Evolutionary conservation across 176 grass and related monocot genomes (phyloP), one percentile per base, ranked within the genome.

Genomic region (Saccharum spontaneum): DNA sequence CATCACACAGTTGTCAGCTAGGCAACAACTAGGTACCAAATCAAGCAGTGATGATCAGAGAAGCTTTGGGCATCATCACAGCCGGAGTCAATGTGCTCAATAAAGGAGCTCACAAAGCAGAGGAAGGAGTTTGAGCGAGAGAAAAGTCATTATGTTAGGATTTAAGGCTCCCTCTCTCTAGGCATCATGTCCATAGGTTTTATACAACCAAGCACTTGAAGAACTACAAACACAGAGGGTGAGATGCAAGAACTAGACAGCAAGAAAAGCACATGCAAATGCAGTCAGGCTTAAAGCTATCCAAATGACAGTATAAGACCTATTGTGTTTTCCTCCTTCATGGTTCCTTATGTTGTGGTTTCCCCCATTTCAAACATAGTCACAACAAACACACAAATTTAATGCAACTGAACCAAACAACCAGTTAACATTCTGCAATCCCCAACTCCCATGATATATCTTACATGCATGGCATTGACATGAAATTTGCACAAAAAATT

Each of bases 401-500:
- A 34, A 52, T 5, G 2, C 26, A 78, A 44, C 67, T 45, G 34
- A 66, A 57, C 24, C 28, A 55, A 57, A 73, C 1, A 84, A 26
- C 43, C 37, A 52, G 74, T 54, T 63, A 38, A 71, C 30, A 71
- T 83, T 50, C 3, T 11, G 26, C 23, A 67, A 67, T 36, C 81
- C 24, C 45, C 38, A 57, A 46, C 22, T 55, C 66, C 31, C 49
- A 89, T 69, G 59, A 28, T 37, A 62, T 26, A 54, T 78, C 23
- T 40, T 82, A 81, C 59, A 54, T 70, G 28, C 48, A 77, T 31
- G 44, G 4, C 15, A 73, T 73, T 26, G 44, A 37, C 67, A 46
- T 73, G 24, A 83, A 75, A 73, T 83, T 71, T 39, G 31, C 55
- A 76, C 54, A 4, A 44, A 60, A 20, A 67, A n/a, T 11, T 20